Conservation (phyloP, 768 basidiomycete species). For the Cyclocybe aegerita region DNA sequence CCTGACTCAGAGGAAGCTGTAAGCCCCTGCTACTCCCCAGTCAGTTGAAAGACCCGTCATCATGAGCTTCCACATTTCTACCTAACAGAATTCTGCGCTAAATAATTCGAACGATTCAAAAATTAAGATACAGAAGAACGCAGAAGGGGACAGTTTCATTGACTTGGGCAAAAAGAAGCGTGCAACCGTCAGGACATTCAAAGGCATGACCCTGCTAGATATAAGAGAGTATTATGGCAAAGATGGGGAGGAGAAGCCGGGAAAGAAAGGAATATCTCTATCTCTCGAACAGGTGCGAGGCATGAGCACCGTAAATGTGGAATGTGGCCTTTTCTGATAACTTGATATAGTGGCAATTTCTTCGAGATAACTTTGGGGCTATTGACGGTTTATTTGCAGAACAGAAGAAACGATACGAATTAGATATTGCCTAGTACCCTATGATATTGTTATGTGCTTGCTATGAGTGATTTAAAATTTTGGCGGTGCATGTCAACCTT, state of each 20-base stretch:
- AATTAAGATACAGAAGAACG: slow-evolving; percentile 26
- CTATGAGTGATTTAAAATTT: slow-evolving; percentile 1
- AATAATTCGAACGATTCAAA: not conserved
- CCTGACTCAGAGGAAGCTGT: no score
- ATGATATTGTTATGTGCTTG: slow-evolving; percentile 2
- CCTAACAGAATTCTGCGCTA: no score
- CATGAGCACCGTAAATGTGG: no score
- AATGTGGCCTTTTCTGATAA: not conserved
- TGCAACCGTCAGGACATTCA: slow-evolving; percentile 49
- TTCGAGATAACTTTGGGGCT: slow-evolving; percentile 41
- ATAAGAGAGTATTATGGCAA: slow-evolving; percentile 72
- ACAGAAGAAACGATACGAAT: slow-evolving; percentile 21
- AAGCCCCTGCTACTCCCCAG: no score
- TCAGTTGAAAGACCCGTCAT: no score
- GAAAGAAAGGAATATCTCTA: slow-evolving; percentile 80
- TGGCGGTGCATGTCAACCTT: slow-evolving; percentile 1
- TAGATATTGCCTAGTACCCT: not conserved
- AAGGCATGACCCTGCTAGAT: slow-evolving; percentile 59
- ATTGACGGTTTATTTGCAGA: slow-evolving; percentile 54
- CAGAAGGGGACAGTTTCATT: slow-evolving; percentile 54
- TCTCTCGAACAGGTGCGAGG: slow-evolving; percentile 55
- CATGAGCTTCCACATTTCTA: no score
- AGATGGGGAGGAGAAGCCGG: slow-evolving; percentile 62
- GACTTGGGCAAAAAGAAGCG: slow-evolving; percentile 75
- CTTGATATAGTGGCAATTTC: slow-evolving; percentile 49